These are phyloP conservation scores for Nyssa sinensis DNA, from an alignment of 148 eudicot genomes.

Conservation along the genomic window DNA sequence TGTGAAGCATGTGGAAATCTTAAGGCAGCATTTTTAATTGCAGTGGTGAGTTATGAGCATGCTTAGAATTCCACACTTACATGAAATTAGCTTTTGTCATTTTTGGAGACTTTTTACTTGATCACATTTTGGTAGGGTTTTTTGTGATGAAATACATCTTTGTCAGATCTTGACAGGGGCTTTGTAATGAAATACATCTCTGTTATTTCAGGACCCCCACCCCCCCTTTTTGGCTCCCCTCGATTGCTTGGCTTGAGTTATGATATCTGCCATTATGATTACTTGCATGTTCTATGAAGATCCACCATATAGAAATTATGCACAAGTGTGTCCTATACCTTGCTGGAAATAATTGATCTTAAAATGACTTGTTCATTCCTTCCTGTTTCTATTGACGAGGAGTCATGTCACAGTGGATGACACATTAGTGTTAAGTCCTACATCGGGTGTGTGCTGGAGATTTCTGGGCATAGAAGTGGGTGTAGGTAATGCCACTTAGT, in stretches of 20 bases:
- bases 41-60: slow-evolving; percentile 68
- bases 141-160: no score
- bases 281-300: neutral
- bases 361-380: neutral
- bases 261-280: neutral
- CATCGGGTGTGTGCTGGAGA: no score
- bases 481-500: no score
- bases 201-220: no score
- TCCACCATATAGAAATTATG: neutral
- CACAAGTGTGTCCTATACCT: neutral
- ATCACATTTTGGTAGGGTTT: neutral
- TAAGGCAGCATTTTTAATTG: slow-evolving; percentile 93
- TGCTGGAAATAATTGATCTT: neutral
- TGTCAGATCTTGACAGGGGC: no score
- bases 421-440: no score
- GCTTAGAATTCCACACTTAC: neutral
- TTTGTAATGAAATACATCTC: neutral
- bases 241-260: neutral
- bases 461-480: no score
- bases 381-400: no score
- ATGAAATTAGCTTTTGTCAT: neutral
- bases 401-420: no score
- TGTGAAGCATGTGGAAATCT: slow-evolving; percentile 97
- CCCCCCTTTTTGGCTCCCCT: neutral
- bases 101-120: neutral